Evolutionary conservation across 495 filamentous ascomycete species (phyloP).

Genomic region (Astrothelium macrocarpum): DNA sequence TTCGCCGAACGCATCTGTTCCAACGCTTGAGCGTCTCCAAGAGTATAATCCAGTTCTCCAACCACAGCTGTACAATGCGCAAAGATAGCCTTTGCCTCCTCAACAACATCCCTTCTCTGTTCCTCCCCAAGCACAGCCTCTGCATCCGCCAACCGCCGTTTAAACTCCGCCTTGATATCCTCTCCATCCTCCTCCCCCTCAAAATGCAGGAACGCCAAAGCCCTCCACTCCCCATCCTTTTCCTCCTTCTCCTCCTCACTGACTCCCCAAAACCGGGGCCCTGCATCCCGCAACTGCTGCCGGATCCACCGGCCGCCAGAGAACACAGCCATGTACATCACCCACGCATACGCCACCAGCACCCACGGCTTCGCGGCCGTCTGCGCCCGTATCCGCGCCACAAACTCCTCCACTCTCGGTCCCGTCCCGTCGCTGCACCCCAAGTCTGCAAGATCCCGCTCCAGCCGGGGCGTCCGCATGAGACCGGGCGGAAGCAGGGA

Average conservation of each 20-base stretch:
- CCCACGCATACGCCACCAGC: conserved; percentile 48
- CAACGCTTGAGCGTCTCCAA: conserved; percentile 1
- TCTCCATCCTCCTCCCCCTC: conserved; percentile 28
- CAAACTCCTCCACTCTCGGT: conserved; percentile 15
- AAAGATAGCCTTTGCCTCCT: conserved; percentile 40
- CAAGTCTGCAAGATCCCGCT: conserved; percentile 23
- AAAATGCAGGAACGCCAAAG: conserved; percentile 31
- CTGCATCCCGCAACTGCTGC: conserved; percentile 34
- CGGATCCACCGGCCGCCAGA: conserved; percentile 48
- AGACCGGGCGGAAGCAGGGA: conserved; percentile 24
- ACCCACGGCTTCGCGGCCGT: conserved; percentile 39
- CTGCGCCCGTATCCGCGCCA: conserved; percentile 27
- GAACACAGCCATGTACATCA: conserved; percentile 52
- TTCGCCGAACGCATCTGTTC: background rate
- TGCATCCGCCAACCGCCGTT: conserved; percentile 30
- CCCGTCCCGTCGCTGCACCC: background rate
- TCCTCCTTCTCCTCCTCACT: background rate
- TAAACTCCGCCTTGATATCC: conserved; percentile 36
- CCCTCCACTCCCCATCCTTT: conserved; percentile 13
- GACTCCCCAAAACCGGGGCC: conserved; percentile 36
- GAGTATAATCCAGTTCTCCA: conserved; percentile 29
- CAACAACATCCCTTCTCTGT: conserved; percentile 40
- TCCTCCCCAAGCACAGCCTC: conserved; percentile 34
- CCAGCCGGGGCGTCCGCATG: conserved; percentile 18
- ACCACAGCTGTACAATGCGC: conserved; percentile 31